Evolutionary conservation across 495 filamentous ascomycete genomes (phyloP), one percentile per base, ranked within the genome.

Genomic region (Aspergillus avenaceus): DNA sequence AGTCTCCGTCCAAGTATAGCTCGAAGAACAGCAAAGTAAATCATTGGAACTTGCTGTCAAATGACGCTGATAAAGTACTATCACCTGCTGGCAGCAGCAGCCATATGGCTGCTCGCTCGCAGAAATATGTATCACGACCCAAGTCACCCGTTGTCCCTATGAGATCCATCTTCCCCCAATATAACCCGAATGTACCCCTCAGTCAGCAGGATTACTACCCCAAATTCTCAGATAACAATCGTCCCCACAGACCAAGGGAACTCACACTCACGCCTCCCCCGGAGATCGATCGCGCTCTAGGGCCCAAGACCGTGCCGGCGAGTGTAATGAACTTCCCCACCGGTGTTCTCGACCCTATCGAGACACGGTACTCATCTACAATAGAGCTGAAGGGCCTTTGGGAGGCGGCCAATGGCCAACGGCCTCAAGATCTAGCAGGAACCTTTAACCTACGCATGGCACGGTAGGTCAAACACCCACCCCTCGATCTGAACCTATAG

Each of bases 141-240:
- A 47, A 63, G 55, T 61, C 73, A 32, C 61, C 75, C 0, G 62
- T 66, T 7, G 40, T 63, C 43, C 60, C 73, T 58, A 86, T 86
- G 69, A 74, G 70, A 50, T 86, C 84, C 12, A 93, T 93, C 51
- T 93, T 95, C 62, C 90, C 90, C 12, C 79, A 74, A n/a, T 91
- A 90, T 59, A 82, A 95, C 62, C 82, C 83, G 8, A 78, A 78
- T n/a, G 41, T 86, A 8, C 78, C 86, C 8, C 74, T 89, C 21
- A 75, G 77, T 49, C 79, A 82, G 47, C 88, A 93, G 60, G 70
- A 75, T 31, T 90, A 90, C 59, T 82, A 77, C 47, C 84, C 85
- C 9, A 82, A 78, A 4, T 38, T 52, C 11, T 47, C 78, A 78
- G 62, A 54, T 67, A 48, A 75, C 62, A 73, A 76, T 9, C 64